These are phyloP conservation scores for Oryza coarctata DNA, from an alignment of 176 grass and related monocot species.

Conservation along the genomic window DNA sequence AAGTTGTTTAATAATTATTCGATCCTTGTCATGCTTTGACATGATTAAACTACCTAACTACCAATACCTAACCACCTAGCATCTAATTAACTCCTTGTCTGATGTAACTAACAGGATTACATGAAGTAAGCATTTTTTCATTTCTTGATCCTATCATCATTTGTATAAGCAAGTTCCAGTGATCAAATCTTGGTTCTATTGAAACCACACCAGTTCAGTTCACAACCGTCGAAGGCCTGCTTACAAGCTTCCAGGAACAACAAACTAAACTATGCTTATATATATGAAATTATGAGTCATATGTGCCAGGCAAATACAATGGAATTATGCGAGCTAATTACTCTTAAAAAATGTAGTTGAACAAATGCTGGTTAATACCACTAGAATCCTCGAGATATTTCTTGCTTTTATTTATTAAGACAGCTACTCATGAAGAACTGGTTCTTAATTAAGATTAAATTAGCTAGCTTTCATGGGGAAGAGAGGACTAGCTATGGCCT, in stretches of 20 bases:
- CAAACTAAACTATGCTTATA: no score
- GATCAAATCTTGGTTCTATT: background rate
- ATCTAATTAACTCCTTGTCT: slow-evolving; percentile 36
- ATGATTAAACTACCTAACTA: slow-evolving; percentile 48
- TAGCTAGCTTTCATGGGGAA: slow-evolving; percentile 16
- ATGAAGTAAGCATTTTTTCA: slow-evolving; percentile 36
- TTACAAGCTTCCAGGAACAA: no score
- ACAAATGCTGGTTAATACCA: slow-evolving; percentile 13
- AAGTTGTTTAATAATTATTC: slow-evolving; percentile 40
- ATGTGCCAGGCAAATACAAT: background rate
- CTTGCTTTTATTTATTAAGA: background rate
- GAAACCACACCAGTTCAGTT: no score
- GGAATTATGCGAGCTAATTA: background rate
- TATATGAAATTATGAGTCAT: no score
- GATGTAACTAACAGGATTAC: slow-evolving; percentile 43
- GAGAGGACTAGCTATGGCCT: background rate
- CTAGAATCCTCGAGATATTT: slow-evolving; percentile 21
- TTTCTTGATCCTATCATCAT: background rate
- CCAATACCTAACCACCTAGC: slow-evolving; percentile 52
- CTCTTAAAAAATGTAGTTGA: background rate
- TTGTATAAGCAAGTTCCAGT: background rate
- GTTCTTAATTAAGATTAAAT: background rate
- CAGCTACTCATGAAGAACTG: background rate
- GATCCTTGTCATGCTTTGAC: slow-evolving; percentile 38
- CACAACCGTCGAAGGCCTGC: no score